These are phyloP conservation scores for Inonotus hispidus DNA, from an alignment of 1,284 basidiomycete genomes.

Conservation along the genomic window DNA sequence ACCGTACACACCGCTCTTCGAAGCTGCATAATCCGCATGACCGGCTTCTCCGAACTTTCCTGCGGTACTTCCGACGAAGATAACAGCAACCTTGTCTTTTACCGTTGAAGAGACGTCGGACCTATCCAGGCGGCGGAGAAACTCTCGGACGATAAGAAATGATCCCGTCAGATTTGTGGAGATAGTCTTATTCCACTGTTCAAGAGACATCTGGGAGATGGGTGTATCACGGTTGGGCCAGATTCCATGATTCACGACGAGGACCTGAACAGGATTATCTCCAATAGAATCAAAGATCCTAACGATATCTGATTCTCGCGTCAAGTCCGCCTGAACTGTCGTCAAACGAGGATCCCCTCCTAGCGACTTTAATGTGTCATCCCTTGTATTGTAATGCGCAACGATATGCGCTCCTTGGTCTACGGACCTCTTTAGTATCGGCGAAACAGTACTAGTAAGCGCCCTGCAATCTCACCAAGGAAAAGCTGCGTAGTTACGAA, in stretches of 20 bases:
- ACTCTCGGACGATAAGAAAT: conserved; percentile 63
- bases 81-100: conserved; percentile 52
- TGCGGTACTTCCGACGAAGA: conserved; percentile 66
- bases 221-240: conserved; percentile 43
- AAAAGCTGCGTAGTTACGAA: conserved; percentile 50
- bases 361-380: conserved; percentile 40
- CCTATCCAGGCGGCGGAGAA: conserved; percentile 42
- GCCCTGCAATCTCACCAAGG: conserved; percentile 36
- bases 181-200: conserved; percentile 61
- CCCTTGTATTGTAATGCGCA: conserved; percentile 64
- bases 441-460: background rate
- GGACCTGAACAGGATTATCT: conserved; percentile 34
- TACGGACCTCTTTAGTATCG: conserved; percentile 25
- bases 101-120: conserved; percentile 30
- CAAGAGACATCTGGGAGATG: conserved; percentile 54
- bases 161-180: conserved; percentile 61
- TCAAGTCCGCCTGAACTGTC: conserved; percentile 52
- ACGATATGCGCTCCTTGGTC: conserved; percentile 67
- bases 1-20: conserved; percentile 25
- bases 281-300: conserved; percentile 38
- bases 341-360: conserved; percentile 32
- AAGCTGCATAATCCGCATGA: conserved; percentile 57
- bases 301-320: conserved; percentile 46
- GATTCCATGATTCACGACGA: conserved; percentile 63
- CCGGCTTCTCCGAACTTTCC: conserved; percentile 70